phyloP scores from a whole-genome alignment of 202 grass and related monocot genomes.

The Cymbopogon flexuosus region DNA sequence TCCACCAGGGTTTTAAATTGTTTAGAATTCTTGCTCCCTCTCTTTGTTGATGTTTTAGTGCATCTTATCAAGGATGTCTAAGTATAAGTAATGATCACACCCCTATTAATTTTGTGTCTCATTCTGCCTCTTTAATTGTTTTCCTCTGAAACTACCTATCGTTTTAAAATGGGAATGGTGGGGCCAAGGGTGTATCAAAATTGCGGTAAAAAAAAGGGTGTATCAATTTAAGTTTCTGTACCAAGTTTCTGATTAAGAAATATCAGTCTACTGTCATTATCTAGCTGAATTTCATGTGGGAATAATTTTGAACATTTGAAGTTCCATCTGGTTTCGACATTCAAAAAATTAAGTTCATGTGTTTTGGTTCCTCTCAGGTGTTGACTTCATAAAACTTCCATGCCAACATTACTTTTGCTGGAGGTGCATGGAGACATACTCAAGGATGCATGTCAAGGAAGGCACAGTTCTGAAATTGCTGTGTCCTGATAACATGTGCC shows the following conservation, averaged over 20 bases:
- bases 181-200: no score
- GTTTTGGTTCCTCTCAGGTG: slow-evolving; percentile 36
- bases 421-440: slow-evolving; percentile 66
- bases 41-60: background rate
- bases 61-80: no score
- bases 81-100: no score
- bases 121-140: no score
- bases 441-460: slow-evolving; percentile 68
- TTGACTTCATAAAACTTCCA: slow-evolving; percentile 57
- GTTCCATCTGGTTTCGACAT: background rate
- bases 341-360: background rate
- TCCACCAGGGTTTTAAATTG: background rate
- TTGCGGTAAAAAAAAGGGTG: no score
- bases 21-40: background rate
- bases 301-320: background rate
- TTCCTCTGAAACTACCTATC: no score
- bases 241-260: no score
- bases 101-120: no score
- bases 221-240: no score
- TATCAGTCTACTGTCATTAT: no score
- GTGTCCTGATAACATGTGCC: slow-evolving; percentile 52
- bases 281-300: background rate
- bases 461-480: slow-evolving; percentile 60
- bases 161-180: no score
- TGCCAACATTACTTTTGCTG: slow-evolving; percentile 53